Conservation (phyloP, 1,284 basidiomycete species). For the Psilocybe mexicana region DNA sequence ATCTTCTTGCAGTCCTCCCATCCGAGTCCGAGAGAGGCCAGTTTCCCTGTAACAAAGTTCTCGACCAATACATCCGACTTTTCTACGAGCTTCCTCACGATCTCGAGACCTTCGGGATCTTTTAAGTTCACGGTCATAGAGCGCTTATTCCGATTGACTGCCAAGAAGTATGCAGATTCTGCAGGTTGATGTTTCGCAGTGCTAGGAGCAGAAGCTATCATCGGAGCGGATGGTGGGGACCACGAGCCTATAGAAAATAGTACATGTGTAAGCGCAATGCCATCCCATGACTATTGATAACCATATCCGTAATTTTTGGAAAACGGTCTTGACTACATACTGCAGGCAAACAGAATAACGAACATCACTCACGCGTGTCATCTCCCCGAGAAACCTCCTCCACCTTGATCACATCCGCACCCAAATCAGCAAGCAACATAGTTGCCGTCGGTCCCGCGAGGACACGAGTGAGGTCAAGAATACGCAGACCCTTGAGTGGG, state of each 20-base stretch:
- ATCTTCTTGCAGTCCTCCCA: conserved; percentile 82
- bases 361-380: conserved; percentile 70
- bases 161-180: conserved; percentile 93
- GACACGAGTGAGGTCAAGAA: conserved; percentile 87
- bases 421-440: conserved; percentile 87
- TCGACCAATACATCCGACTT: conserved; percentile 87
- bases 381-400: conserved; percentile 84
- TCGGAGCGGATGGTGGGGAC: conserved; percentile 77
- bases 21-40: conserved; percentile 82
- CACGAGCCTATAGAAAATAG: conserved; percentile 59
- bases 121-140: conserved; percentile 90
- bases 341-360: background rate
- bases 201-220: conserved; percentile 43
- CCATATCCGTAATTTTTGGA: background rate
- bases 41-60: conserved; percentile 85
- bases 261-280: background rate
- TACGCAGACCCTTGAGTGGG: conserved; percentile 76
- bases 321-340: background rate
- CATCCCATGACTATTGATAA: background rate
- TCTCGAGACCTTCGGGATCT: conserved; percentile 71
- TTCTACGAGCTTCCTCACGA: conserved; percentile 73
- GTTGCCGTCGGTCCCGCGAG: conserved; percentile 89
- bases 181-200: conserved; percentile 74
- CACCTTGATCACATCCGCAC: conserved; percentile 91
- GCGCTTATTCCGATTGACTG: conserved; percentile 87